Evolutionary conservation across 2,329 filamentous ascomycete genomes (phyloP), one percentile per base, ranked within the genome.

Genomic region (Fusarium devonianum): DNA sequence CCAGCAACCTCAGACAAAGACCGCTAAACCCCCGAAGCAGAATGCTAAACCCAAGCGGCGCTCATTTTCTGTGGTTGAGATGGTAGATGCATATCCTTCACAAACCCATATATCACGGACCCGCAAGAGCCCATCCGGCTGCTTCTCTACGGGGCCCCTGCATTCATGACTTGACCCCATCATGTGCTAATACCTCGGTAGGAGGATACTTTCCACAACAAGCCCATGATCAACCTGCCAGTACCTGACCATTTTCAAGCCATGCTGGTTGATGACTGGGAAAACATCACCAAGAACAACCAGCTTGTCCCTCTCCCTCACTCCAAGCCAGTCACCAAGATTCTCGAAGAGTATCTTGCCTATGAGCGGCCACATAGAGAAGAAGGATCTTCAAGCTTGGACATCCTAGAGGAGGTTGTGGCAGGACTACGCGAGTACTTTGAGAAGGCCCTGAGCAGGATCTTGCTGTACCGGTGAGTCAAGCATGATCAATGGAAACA

Each of bases 191-290:
- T 48, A 13, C 4, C 16, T 45, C 12, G 18, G 11, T 38, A 97
- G 92, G 94, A 97, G 76, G 94, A 97, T 53, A 78, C 82, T 4
- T 99, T 96, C 69, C 85, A 92, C 67, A 81, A 82, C 56, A 86
- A 92, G 49, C 92, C 93, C 14, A 90, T 91, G 13, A 88, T 99
- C 65, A 90, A 91, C 64, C 82, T 99, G 30, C 81, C 87, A 38
- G 86, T 97, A 58, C 92, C 94, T 0, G 94, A 97, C 68, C 85
- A 89, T 59, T 80, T 99, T 60, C 97, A 97, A 76, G 90, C 89
- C 12, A 82, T 96, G 56, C 84, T 99, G 3, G 94, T 99, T 16
- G 94, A 99, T 69, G 94, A 99, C 71, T 99, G 94, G 94, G 94
- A 99, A 72, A 96, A 97, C 65, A 86, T 99, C 54, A 99, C 94